A percentile compares a stretch with the other conserved stretches of the same genome.
Evolutionary conservation across 2,329 filamentous ascomycete species (phyloP).

Genomic region (Triangularia verruculosa): DNA sequence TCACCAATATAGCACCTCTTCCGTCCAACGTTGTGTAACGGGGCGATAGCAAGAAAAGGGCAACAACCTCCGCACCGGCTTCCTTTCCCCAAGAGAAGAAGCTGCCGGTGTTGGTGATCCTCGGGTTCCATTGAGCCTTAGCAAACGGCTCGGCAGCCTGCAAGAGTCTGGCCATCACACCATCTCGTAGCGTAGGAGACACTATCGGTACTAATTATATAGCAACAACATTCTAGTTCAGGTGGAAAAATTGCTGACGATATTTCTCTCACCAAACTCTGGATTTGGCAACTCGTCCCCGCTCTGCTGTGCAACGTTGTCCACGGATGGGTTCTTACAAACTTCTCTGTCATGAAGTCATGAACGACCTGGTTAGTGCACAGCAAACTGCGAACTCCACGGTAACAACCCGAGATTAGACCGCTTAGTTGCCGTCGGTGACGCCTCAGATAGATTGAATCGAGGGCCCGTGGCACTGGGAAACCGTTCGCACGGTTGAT

Average conservation of each 20-base stretch:
- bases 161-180: constrained; percentile 14
- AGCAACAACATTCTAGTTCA: neutral
- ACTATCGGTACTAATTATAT: constrained; percentile 6
- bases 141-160: constrained; percentile 7
- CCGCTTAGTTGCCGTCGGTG: neutral
- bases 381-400: neutral
- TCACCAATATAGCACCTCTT: neutral
- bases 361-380: neutral
- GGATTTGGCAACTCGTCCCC: neutral
- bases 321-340: neutral
- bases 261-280: neutral
- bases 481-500: neutral
- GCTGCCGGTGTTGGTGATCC: neutral
- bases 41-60: neutral
- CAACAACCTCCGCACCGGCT: neutral
- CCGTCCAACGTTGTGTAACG: neutral
- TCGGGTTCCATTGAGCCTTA: constrained; percentile 10
- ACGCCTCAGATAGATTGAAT: neutral
- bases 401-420: neutral
- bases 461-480: neutral
- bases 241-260: neutral
- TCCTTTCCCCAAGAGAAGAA: neutral
- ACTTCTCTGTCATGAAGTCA: neutral
- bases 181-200: neutral
- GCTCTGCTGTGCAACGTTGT: neutral